Percentiles rank a stretch among this genome's conserved stretches.
Evolutionary conservation across 345 rosid species (phyloP).

Genomic region (Eucalyptus lansdowneana): DNA sequence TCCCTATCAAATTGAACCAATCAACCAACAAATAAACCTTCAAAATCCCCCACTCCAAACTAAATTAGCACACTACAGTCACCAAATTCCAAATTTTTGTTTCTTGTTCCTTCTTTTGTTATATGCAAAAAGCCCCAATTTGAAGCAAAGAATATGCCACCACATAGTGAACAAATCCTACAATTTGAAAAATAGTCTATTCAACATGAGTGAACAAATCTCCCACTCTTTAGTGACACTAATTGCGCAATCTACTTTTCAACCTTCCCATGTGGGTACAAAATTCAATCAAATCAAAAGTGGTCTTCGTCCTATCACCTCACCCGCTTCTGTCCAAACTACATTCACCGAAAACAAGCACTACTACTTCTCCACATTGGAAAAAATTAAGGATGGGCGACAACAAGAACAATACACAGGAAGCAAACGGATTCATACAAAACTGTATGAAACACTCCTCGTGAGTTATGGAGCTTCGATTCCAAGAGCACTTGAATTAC

Average conservation of each 20-base stretch:
- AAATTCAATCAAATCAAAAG: not conserved
- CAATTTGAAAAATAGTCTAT: not conserved
- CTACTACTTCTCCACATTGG: not conserved
- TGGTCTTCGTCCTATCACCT: not conserved
- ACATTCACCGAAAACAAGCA: not conserved
- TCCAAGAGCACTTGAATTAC: not conserved
- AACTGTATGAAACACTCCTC: rapidly evolving
- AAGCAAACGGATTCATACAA: not conserved
- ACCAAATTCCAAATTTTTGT: conserved; percentile 10
- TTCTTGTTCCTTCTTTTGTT: not conserved
- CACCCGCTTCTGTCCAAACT: not conserved
- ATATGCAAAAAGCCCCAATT: conserved; percentile 13
- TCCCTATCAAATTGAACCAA: not conserved
- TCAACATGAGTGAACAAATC: not conserved
- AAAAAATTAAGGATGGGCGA: not conserved
- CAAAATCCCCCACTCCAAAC: not conserved
- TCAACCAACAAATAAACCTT: not conserved
- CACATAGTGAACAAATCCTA: not conserved
- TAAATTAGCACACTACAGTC: conserved; percentile 10
- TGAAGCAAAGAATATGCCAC: conserved; percentile 42
- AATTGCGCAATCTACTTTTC: not conserved
- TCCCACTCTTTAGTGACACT: not conserved
- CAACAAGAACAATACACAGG: not conserved
- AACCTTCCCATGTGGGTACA: not conserved
- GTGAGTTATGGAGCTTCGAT: not conserved